Evolutionary conservation across 331 rosid species (phyloP), one percentile per base, ranked within the genome.

Genomic region (Telfairia occidentalis): DNA sequence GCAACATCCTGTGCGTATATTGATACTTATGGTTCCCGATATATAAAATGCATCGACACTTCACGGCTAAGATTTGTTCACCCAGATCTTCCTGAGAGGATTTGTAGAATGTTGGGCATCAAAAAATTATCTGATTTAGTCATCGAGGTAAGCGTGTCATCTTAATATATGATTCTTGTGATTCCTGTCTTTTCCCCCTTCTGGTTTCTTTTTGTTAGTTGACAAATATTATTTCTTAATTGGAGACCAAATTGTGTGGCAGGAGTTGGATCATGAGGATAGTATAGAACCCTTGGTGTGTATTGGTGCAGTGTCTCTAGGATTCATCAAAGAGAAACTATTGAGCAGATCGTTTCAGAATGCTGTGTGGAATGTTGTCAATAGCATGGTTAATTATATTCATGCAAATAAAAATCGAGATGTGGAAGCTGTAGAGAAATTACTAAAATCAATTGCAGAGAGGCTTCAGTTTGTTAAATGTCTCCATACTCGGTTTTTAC

Each of bases 21-120:
- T 69, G 98, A 94, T 87, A 83, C 97, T 67, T 86, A 84, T 79
- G 98, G 98, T 79, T 91, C 97, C 76, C 90, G 85, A 73, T 91
- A 75, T 79, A 86, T 94, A 73, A 94, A 91, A 84, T 87, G 83
- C 76, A 94, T 94, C 40, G 90, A 94, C 67, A 85, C 90, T 70
- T 91, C 91, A 73, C 89, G 92, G 79, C 72, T 94, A 76, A 91
- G 97, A 86, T 91, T 91, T 81, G 90, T 85, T 78, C 98, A 94
- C 79, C 87, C 92, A 52, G 91, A 94, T 82, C 90, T 94, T 87
- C 90, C 97, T 13, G 97, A 86, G 85, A 89, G 87, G 83, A 90
- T 87, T 30, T 89, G 98, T 77, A 38, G 23, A 38, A 81, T 86
- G 79, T 85, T 94, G 64, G 96, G 92, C 43, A 86, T 91, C 5